Percentiles rank a stretch among this genome's conserved stretches.
phyloP scores from a whole-genome alignment of 768 basidiomycete genomes.

The Suillus lakei region DNA sequence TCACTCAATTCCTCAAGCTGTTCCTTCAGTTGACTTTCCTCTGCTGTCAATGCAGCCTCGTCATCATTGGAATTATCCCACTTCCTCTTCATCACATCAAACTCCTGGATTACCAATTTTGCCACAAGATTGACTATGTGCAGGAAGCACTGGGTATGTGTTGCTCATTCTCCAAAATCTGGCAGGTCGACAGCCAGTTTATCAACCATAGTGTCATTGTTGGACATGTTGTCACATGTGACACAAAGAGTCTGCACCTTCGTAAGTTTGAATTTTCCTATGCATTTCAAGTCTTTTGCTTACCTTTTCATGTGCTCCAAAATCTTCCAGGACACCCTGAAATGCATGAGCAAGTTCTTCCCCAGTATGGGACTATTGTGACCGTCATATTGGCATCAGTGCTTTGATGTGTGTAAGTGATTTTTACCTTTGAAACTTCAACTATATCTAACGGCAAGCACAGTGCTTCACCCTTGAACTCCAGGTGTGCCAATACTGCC shows the following conservation, averaged over 20 bases:
- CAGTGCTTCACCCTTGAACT: conserved; percentile 31
- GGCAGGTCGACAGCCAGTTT: background rate
- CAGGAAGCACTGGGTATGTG: background rate
- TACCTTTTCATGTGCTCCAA: conserved; percentile 40
- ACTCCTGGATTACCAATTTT: background rate
- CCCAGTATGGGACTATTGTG: conserved; percentile 37
- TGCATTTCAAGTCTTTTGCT: background rate
- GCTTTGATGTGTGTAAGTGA: background rate
- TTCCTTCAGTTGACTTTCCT: background rate
- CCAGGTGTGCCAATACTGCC: conserved; percentile 38
- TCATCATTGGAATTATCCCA: background rate
- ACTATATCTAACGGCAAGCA: conserved; percentile 40
- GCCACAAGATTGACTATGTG: background rate
- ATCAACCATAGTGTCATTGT: background rate
- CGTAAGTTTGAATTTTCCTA: background rate
- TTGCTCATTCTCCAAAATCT: conserved; percentile 1
- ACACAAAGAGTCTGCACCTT: background rate
- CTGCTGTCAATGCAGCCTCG: background rate
- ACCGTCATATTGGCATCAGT: background rate
- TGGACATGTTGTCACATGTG: background rate
- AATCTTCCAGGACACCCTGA: conserved; percentile 37
- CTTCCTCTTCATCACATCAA: conserved; percentile 2
- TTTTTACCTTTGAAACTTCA: conserved; percentile 35
- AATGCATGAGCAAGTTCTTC: conserved; percentile 40
- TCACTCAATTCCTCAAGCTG: conserved; percentile 1